phyloP scores from a whole-genome alignment of 2,329 filamentous ascomycete genomes.

The Sclerotinia glacialis region DNA sequence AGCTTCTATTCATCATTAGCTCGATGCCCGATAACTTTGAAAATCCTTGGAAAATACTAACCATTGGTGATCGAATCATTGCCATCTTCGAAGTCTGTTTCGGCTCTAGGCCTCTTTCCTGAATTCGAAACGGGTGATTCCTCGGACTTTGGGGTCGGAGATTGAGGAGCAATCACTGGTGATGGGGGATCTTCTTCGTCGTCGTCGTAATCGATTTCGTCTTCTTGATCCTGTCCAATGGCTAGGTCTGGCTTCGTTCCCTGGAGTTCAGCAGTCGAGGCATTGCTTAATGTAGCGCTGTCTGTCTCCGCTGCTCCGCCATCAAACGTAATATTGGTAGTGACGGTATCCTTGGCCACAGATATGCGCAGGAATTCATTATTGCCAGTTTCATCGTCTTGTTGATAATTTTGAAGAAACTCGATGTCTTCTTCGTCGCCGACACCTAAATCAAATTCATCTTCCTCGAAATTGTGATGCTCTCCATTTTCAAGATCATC shows the following conservation, averaged over 20 bases:
- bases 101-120: constrained; percentile 35
- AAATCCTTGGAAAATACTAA: constrained; percentile 24
- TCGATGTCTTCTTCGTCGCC: constrained; percentile 24
- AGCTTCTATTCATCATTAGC: constrained; percentile 35
- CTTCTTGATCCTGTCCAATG: constrained; percentile 29
- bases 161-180: constrained; percentile 6
- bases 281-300: constrained; percentile 38
- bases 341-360: background rate
- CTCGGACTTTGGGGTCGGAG: constrained; percentile 17
- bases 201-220: constrained; percentile 38
- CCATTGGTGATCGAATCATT: constrained; percentile 28
- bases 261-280: constrained; percentile 13
- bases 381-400: background rate
- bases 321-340: background rate
- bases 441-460: constrained; percentile 22
- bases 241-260: constrained; percentile 38
- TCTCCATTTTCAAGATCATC: constrained; percentile 4
- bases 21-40: background rate
- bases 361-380: background rate
- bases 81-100: constrained; percentile 31
- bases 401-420: constrained; percentile 2
- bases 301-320: constrained; percentile 34
- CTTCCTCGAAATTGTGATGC: constrained; percentile 1
- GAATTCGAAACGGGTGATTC: constrained; percentile 26
- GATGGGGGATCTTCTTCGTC: constrained; percentile 23